Percentiles rank a stretch among this genome's conserved stretches.
These are phyloP conservation scores for Carpinus viminea DNA, from an alignment of 306 rosid species.

Conservation along the genomic window DNA sequence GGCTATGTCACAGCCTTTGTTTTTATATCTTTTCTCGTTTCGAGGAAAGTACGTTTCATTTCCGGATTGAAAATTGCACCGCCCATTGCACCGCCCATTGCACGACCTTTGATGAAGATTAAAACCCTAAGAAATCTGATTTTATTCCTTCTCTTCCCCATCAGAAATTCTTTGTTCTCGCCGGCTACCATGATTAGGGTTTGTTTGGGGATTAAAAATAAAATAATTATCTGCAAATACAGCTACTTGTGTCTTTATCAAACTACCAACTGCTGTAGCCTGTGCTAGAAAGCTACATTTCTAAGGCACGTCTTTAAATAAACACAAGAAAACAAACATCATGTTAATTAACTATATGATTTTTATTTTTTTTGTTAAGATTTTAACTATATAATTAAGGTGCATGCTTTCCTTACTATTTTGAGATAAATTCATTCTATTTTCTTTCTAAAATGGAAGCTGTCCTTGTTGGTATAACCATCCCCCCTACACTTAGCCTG, in stretches of 20 bases:
- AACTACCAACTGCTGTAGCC: neutral
- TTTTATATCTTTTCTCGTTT: slow-evolving; percentile 1
- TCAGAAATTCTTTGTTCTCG: slow-evolving; percentile 23
- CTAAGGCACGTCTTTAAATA: neutral
- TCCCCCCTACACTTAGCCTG: no score
- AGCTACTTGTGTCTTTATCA: neutral
- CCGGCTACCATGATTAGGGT: slow-evolving; percentile 25
- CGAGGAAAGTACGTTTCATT: slow-evolving; percentile 30
- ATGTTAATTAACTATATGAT: no score
- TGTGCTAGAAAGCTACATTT: neutral
- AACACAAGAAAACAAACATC: neutral
- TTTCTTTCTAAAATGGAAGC: no score
- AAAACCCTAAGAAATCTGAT: neutral
- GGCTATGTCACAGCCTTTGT: neutral
- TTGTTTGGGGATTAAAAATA: no score
- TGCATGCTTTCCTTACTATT: no score
- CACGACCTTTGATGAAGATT: slow-evolving; percentile 59
- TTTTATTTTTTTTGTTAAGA: no score
- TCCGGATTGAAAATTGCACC: slow-evolving; percentile 41
- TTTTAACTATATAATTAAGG: no score
- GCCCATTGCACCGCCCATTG: slow-evolving; percentile 75
- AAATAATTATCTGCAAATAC: no score
- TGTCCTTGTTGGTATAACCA: no score
- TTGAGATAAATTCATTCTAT: no score
- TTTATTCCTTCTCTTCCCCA: no score